Conservation (phyloP, 2,329 filamentous ascomycete species). For the Fusarium torreyae region DNA sequence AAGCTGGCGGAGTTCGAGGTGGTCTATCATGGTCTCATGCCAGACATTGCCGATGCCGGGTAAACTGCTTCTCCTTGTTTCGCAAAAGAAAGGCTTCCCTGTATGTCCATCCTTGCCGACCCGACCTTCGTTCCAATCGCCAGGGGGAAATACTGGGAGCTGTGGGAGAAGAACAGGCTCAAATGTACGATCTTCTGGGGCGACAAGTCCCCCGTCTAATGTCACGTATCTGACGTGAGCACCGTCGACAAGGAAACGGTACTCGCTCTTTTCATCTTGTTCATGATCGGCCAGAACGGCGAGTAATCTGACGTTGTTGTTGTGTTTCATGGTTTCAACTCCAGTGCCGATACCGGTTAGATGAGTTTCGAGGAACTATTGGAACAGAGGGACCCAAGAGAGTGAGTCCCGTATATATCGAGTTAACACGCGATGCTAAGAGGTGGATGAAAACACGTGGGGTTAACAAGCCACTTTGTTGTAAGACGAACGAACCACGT, state of each 20-base stretch:
- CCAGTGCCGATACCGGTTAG: not conserved
- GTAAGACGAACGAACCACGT: slow-evolving; percentile 14
- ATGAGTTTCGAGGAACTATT: not conserved
- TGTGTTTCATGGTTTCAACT: slow-evolving; percentile 31
- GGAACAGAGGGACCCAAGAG: not conserved
- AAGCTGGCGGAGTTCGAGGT: slow-evolving; percentile 51
- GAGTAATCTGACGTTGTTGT: slow-evolving; percentile 48
- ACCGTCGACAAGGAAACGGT: slow-evolving; percentile 56
- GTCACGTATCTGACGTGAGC: slow-evolving; percentile 59
- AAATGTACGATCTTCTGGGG: slow-evolving; percentile 53
- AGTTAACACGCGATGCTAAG: slow-evolving; percentile 1
- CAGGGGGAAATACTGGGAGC: slow-evolving; percentile 56
- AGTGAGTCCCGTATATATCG: slow-evolving; percentile 8
- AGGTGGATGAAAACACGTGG: slow-evolving; percentile 23
- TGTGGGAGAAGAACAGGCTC: slow-evolving; percentile 51
- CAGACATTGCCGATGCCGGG: slow-evolving; percentile 54
- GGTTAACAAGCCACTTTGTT: slow-evolving; percentile 8
- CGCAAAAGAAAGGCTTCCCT: slow-evolving; percentile 50
- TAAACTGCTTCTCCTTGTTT: slow-evolving; percentile 46
- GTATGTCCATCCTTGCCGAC: slow-evolving; percentile 49
- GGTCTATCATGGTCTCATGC: slow-evolving; percentile 54
- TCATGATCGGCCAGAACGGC: slow-evolving; percentile 48
- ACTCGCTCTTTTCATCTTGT: slow-evolving; percentile 52
- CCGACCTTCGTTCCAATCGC: slow-evolving; percentile 59
- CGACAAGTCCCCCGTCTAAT: slow-evolving; percentile 54